Percentiles rank a stretch among this genome's conserved stretches.
Conservation (phyloP, 2,329 filamentous ascomycete species). For the Botrytis deweyae region DNA sequence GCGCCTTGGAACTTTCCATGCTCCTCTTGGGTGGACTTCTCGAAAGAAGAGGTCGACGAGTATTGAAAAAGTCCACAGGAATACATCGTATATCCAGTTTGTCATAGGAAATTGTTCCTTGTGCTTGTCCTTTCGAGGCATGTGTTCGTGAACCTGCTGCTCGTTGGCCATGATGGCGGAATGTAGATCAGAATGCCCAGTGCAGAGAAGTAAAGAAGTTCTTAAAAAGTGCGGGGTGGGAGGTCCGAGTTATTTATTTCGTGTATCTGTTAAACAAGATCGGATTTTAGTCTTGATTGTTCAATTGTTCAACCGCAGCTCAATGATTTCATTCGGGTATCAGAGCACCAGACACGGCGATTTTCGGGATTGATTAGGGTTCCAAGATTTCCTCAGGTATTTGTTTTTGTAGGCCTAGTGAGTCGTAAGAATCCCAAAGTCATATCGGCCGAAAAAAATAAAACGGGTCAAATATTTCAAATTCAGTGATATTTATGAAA, state of each 20-base stretch:
- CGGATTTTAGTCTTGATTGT: slow-evolving; percentile 2
- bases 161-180: slow-evolving; percentile 20
- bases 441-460: slow-evolving; percentile 12
- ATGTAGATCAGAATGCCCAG: not conserved
- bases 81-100: slow-evolving; percentile 70
- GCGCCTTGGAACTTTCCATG: slow-evolving; percentile 87
- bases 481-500: not conserved
- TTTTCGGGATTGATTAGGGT: not conserved
- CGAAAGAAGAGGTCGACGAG: slow-evolving; percentile 96
- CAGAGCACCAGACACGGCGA: not conserved
- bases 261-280: not conserved
- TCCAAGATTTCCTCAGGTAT: not conserved
- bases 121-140: slow-evolving; percentile 23
- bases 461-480: not conserved
- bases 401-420: slow-evolving; percentile 12
- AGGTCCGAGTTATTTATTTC: not conserved
- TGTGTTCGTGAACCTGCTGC: slow-evolving; percentile 25
- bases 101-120: slow-evolving; percentile 26
- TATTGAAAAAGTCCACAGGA: slow-evolving; percentile 75
- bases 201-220: not conserved
- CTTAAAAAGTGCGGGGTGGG: not conserved
- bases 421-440: slow-evolving; percentile 11
- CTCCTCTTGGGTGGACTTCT: slow-evolving; percentile 90
- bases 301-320: slow-evolving; percentile 5
- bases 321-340: slow-evolving; percentile 8